A percentile compares a stretch with the other conserved stretches of the same genome.
Evolutionary conservation across 2,329 filamentous ascomycete species (phyloP).

Genomic region (Seiridium cupressi): DNA sequence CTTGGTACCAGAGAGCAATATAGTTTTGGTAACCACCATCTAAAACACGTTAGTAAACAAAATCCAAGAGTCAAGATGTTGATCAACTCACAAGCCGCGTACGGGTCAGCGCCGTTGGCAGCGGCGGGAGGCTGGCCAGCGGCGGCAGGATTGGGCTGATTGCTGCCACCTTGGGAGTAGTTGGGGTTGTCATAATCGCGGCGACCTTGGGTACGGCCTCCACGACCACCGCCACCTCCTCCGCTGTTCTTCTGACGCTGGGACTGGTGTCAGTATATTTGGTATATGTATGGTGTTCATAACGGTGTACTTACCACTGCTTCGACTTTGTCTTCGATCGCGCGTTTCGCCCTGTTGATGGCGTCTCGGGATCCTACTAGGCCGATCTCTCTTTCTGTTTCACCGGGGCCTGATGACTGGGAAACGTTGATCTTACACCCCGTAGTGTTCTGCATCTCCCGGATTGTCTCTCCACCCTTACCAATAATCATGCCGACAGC

Average conservation of each 20-base stretch:
- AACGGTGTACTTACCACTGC: conserved; percentile 64
- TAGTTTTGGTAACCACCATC: conserved; percentile 83
- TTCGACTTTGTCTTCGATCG: conserved; percentile 90
- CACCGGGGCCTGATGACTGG: conserved; percentile 72
- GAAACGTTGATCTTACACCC: conserved; percentile 95
- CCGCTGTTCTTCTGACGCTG: conserved; percentile 55
- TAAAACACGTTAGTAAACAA: conserved; percentile 29
- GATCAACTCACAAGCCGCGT: conserved; percentile 65
- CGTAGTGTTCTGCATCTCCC: conserved; percentile 84
- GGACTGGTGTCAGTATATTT: conserved; percentile 24
- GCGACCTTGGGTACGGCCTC: conserved; percentile 38
- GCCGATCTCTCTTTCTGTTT: conserved; percentile 82
- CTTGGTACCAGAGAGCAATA: conserved; percentile 77
- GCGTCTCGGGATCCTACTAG: conserved; percentile 75
- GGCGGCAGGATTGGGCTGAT: conserved; percentile 38
- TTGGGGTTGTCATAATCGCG: conserved; percentile 55
- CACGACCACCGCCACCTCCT: conserved; percentile 41
- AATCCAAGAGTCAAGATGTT: background rate
- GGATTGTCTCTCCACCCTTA: conserved; percentile 90
- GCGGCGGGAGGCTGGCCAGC: conserved; percentile 35
- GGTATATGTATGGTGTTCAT: background rate
- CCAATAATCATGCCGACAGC: conserved; percentile 96
- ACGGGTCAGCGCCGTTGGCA: conserved; percentile 61
- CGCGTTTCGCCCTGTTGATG: conserved; percentile 76
- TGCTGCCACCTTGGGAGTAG: conserved; percentile 44